These are phyloP conservation scores for Sonneratia alba DNA, from an alignment of 345 rosid genomes.

Conservation along the genomic window DNA sequence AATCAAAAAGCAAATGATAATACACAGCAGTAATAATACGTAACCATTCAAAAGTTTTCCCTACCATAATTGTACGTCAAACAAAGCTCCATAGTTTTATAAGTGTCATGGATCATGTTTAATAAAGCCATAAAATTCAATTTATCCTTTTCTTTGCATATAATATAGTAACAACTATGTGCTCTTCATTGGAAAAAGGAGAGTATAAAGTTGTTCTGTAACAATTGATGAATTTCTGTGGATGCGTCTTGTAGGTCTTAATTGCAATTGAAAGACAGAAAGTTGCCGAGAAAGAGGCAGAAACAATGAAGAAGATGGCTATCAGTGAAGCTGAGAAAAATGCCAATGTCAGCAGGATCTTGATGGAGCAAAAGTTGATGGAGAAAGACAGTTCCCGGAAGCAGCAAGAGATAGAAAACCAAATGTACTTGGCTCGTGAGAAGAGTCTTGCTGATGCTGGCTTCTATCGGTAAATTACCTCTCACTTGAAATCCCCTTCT, in stretches of 20 bases:
- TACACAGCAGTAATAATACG: not conserved
- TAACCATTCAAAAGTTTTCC: not conserved
- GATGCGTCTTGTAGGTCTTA: slow-evolving; percentile 44
- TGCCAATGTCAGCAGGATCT: slow-evolving; percentile 72
- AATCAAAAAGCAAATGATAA: not conserved
- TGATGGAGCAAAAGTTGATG: slow-evolving; percentile 76
- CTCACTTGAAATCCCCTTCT: not conserved
- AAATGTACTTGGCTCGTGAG: slow-evolving; percentile 65
- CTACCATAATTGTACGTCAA: not conserved
- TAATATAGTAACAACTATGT: not conserved
- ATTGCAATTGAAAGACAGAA: slow-evolving; percentile 74
- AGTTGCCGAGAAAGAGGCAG: slow-evolving; percentile 87
- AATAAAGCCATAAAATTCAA: not conserved
- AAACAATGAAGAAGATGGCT: slow-evolving; percentile 78
- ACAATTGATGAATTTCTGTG: not conserved
- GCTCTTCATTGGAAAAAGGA: not conserved
- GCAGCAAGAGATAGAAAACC: slow-evolving; percentile 80
- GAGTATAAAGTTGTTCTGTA: not conserved
- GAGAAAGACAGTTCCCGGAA: slow-evolving; percentile 73
- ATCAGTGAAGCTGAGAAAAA: slow-evolving; percentile 88
- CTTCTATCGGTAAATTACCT: slow-evolving; percentile 54
- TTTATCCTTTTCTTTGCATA: not conserved
- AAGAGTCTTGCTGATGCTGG: slow-evolving; percentile 81
- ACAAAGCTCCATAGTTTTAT: not conserved
- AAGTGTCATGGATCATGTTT: not conserved